Evolutionary conservation across 1,284 basidiomycete species (phyloP).

Genomic region (Cutaneotrichosporon sp.): DNA sequence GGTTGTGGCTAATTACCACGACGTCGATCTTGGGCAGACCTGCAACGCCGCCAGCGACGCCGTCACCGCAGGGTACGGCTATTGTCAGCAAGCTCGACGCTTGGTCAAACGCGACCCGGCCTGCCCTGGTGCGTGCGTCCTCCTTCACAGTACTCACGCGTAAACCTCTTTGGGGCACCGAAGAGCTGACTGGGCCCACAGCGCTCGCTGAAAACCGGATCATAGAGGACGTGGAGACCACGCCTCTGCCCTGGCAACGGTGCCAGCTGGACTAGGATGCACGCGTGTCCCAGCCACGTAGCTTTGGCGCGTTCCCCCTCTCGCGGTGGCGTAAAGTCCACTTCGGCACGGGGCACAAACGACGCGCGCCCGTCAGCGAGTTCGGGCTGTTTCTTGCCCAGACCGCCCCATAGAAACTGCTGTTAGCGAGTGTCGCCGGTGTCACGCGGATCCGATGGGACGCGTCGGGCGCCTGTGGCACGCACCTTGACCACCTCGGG

Average conservation of each 20-base stretch:
- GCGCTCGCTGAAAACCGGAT: conserved; percentile 63
- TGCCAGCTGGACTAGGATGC: conserved; percentile 60
- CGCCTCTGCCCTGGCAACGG: conserved; percentile 46
- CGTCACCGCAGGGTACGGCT: conserved; percentile 54
- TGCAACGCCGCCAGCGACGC: conserved; percentile 39
- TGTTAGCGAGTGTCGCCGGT: neutral
- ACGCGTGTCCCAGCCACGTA: conserved; percentile 69
- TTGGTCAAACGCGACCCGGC: neutral
- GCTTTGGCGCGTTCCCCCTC: conserved; percentile 52
- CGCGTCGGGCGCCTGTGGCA: neutral
- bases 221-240: conserved; percentile 61
- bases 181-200: conserved; percentile 57
- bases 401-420: conserved; percentile 6
- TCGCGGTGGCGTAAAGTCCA: conserved; percentile 9
- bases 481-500: conserved; percentile 8
- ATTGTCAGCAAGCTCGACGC: neutral
- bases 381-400: conserved; percentile 22
- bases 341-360: conserved; percentile 7
- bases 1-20: conserved; percentile 60
- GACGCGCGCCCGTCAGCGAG: conserved; percentile 17
- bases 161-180: conserved; percentile 57
- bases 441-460: too few relatives aligned
- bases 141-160: conserved; percentile 45
- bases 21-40: conserved; percentile 63
- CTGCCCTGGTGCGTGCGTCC: too few relatives aligned